Conservation (phyloP, 129 eudicot genomes). For the Deinandra increscens region DNA sequence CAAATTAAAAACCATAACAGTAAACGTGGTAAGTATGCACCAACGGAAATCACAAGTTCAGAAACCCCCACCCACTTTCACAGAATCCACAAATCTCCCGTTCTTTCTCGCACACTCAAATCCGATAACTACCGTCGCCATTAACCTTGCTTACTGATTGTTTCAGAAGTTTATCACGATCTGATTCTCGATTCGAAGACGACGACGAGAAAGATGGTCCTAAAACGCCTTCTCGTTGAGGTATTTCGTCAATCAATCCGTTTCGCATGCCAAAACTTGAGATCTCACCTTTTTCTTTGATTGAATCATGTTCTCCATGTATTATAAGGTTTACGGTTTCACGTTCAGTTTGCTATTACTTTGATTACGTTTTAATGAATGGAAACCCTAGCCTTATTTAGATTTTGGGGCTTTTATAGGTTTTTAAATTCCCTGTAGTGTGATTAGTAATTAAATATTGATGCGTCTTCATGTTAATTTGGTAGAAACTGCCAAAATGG, state of each 20-base stretch:
- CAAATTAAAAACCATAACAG: not conserved
- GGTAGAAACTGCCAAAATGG: not conserved
- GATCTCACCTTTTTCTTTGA: not conserved
- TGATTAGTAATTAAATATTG: not conserved
- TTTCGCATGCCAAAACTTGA: not conserved
- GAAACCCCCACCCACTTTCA: constrained; percentile 9
- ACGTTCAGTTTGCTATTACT: constrained; percentile 5
- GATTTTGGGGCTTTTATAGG: constrained; percentile 9
- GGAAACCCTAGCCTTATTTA: not conserved
- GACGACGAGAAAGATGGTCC: constrained; percentile 13
- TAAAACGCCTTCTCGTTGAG: constrained; percentile 34
- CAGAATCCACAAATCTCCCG: constrained; percentile 23
- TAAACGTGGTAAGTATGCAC: constrained; percentile 12
- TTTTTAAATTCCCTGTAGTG: constrained; percentile 3
- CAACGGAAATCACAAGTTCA: not conserved
- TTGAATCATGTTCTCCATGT: not conserved
- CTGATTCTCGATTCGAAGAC: constrained; percentile 5
- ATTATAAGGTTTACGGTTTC: not conserved
- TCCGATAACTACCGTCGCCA: not conserved
- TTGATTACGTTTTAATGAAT: not conserved
- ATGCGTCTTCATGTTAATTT: not conserved
- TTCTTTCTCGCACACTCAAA: not conserved
- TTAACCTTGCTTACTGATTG: constrained; percentile 5
- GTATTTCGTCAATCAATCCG: not conserved
- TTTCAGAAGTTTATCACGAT: not conserved